phyloP scores from a whole-genome alignment of 208 protist genomes.

The Crithidia bombi region DNA sequence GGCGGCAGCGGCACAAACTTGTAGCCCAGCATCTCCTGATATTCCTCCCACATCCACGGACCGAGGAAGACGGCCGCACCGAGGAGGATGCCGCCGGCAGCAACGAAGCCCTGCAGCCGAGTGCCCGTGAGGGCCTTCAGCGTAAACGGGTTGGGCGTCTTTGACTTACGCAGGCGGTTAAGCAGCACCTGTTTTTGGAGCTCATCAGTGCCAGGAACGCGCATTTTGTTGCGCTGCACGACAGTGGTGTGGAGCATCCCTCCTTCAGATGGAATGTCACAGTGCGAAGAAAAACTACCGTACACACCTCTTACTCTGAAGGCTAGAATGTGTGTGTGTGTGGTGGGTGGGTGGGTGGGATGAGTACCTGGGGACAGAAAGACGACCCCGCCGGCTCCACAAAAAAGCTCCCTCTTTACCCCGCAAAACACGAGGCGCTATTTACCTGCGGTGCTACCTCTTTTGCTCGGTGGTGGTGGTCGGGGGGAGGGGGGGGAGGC shows the following conservation, averaged over 20 bases:
- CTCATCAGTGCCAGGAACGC: constrained; percentile 35
- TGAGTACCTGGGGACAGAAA: too few relatives aligned
- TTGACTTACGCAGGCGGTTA: constrained; percentile 47
- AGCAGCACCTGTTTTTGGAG: constrained; percentile 56
- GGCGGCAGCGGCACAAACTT: constrained; percentile 69
- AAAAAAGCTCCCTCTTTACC: too few relatives aligned
- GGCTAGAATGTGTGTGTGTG: too few relatives aligned
- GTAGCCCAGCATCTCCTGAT: constrained; percentile 67
- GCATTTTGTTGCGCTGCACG: constrained; percentile 11
- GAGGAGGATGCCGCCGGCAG: constrained; percentile 67
- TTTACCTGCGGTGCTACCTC: too few relatives aligned
- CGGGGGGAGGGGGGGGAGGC: too few relatives aligned
- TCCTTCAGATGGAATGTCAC: too few relatives aligned
- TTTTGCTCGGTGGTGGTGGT: too few relatives aligned
- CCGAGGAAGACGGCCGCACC: constrained; percentile 72
- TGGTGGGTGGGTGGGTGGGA: too few relatives aligned
- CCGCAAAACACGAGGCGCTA: too few relatives aligned
- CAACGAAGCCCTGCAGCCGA: constrained; percentile 70
- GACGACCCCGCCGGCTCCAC: too few relatives aligned
- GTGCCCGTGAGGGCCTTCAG: constrained; percentile 61
- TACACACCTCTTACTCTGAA: too few relatives aligned
- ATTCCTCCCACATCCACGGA: constrained; percentile 80
- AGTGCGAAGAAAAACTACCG: too few relatives aligned
- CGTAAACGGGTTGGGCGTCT: constrained; percentile 32
- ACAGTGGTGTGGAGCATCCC: constrained; percentile 25